phyloP scores from a whole-genome alignment of 768 basidiomycete species.

The Agrocybe praecox region DNA sequence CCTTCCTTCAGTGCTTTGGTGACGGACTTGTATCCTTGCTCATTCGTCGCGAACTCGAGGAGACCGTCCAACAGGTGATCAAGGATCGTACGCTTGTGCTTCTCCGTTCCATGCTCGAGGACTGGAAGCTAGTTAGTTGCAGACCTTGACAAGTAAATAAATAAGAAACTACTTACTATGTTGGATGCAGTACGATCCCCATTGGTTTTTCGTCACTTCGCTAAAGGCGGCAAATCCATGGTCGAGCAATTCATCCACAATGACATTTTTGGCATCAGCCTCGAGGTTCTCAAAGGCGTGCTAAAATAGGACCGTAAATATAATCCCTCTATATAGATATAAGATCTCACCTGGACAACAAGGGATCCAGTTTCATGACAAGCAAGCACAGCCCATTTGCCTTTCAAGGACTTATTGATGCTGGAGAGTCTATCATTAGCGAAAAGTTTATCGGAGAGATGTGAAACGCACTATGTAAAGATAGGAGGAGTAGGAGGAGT shows the following conservation, averaged over 20 bases:
- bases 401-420: constrained; percentile 85
- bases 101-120: constrained; percentile 80
- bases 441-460: neutral
- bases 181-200: constrained; percentile 88
- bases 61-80: constrained; percentile 78
- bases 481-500: constrained; percentile 86
- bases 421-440: constrained; percentile 34
- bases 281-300: constrained; percentile 88
- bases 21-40: constrained; percentile 87
- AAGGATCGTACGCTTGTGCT: constrained; percentile 75
- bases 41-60: constrained; percentile 77
- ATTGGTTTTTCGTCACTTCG: constrained; percentile 84
- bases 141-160: neutral
- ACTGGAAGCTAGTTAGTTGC: too few relatives aligned
- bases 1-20: constrained; percentile 88
- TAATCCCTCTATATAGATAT: neutral
- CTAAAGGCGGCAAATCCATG: constrained; percentile 67
- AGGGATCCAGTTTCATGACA: constrained; percentile 91
- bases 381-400: constrained; percentile 87
- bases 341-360: constrained; percentile 72
- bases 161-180: constrained; percentile 57
- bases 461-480: constrained; percentile 70
- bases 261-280: constrained; percentile 81
- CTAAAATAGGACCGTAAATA: constrained; percentile 32
- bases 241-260: constrained; percentile 81